Evolutionary conservation across 2,329 filamentous ascomycete species (phyloP).

Genomic region (Neopestalotiopsis clavispora): DNA sequence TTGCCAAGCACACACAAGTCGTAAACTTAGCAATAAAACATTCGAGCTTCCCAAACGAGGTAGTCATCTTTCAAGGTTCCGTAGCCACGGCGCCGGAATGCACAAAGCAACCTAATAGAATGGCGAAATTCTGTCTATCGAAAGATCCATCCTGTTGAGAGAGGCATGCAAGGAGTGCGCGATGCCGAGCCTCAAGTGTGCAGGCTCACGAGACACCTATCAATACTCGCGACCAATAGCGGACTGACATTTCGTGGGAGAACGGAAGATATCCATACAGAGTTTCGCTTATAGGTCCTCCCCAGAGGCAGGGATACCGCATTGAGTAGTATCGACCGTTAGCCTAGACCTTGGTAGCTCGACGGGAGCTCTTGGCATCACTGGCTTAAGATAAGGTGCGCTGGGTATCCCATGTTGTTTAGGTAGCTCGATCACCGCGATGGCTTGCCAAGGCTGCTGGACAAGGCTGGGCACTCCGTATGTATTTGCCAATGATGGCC

Average conservation of each 20-base stretch:
- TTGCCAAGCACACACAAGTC: not conserved
- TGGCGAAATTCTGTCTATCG: not conserved
- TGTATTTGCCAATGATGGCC: not conserved
- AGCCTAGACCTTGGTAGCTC: slow-evolving; percentile 1
- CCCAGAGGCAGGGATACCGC: not conserved
- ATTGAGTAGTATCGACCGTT: slow-evolving; percentile 10
- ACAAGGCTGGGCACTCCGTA: slow-evolving; percentile 10
- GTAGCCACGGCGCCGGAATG: slow-evolving; percentile 4
- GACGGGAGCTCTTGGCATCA: slow-evolving; percentile 14
- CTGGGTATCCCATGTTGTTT: slow-evolving; percentile 7
- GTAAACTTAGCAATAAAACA: not conserved
- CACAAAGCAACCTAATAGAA: slow-evolving; percentile 4
- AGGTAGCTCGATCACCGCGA: slow-evolving; percentile 4
- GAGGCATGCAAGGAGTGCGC: not conserved
- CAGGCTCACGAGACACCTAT: slow-evolving; percentile 1
- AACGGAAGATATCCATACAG: slow-evolving; percentile 1
- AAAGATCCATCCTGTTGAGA: not conserved
- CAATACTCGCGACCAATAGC: slow-evolving; percentile 4
- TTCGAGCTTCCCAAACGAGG: slow-evolving; percentile 10
- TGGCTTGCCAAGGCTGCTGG: slow-evolving; percentile 9
- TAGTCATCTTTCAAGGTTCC: not conserved
- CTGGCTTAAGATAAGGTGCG: slow-evolving; percentile 8
- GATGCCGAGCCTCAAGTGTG: not conserved
- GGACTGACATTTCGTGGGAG: not conserved
- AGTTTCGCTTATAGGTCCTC: not conserved